Conservation (phyloP, 257 asterid species). For the Verbena officinalis region DNA sequence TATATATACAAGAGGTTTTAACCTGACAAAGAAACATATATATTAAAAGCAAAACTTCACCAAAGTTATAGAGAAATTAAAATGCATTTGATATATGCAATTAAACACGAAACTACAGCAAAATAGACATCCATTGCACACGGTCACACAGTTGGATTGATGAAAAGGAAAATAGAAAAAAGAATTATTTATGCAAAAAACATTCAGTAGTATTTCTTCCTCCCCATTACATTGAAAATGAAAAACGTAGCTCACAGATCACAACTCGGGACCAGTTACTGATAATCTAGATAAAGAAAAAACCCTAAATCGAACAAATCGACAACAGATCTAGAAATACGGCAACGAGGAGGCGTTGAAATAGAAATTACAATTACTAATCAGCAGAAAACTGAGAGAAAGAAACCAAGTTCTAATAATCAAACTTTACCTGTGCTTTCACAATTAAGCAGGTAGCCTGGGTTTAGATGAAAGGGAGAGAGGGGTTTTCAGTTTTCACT, state of each 20-base stretch:
- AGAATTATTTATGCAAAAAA: neutral
- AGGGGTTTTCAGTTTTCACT: conserved; percentile 7
- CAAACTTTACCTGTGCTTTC: conserved; percentile 5
- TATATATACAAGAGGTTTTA: neutral
- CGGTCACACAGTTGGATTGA: neutral
- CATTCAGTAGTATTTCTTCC: neutral
- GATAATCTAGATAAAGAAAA: neutral
- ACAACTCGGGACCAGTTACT: neutral
- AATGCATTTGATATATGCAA: neutral
- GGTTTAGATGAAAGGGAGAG: neutral
- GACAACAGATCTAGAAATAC: conserved; percentile 19
- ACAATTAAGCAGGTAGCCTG: neutral
- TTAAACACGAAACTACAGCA: neutral
- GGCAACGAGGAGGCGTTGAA: neutral
- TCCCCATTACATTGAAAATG: too few species aligned
- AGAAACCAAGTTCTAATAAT: neutral
- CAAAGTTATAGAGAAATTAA: neutral
- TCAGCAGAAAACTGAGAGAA: neutral
- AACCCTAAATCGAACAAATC: conserved; percentile 10
- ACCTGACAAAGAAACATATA: neutral
- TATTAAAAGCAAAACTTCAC: neutral
- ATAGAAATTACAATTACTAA: neutral
- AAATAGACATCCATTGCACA: neutral
- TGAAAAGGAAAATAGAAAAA: neutral
- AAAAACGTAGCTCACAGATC: conserved; percentile 5